Percentiles rank a stretch among this genome's conserved stretches.
Evolutionary conservation across 176 grass and related monocot genomes (phyloP).

Genomic region (Oryza glaberrima): DNA sequence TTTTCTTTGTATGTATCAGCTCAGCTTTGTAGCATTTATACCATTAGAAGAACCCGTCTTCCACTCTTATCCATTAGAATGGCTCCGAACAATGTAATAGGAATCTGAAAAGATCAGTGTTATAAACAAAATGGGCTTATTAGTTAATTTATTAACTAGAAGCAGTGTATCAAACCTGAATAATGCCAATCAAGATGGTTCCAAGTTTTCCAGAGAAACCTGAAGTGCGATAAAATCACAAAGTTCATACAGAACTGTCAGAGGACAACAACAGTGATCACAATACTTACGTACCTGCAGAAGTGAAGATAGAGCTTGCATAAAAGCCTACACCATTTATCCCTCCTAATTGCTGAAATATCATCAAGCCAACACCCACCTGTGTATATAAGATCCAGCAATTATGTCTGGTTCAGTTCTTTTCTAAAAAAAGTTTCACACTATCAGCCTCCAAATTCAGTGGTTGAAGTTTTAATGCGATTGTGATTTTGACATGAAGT

Average conservation of each 20-base stretch:
- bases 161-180: conserved; percentile 59
- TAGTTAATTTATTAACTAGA: conserved; percentile 18
- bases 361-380: conserved; percentile 70
- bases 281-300: conserved; percentile 55
- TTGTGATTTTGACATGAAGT: neutral
- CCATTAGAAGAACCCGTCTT: conserved; percentile 78
- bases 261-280: neutral
- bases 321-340: conserved; percentile 74
- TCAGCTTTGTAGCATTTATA: conserved; percentile 49
- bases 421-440: neutral
- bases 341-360: conserved; percentile 77
- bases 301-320: conserved; percentile 65
- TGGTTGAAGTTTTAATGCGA: neutral
- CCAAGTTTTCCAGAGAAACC: conserved; percentile 69
- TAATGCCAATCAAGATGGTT: conserved; percentile 63
- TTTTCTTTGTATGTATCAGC: conserved; percentile 35
- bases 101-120: conserved; percentile 64
- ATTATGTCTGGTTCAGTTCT: neutral
- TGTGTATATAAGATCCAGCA: conserved; percentile 34
- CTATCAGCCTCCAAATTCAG: conserved; percentile 19
- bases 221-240: conserved; percentile 42
- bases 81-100: conserved; percentile 70
- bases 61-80: conserved; percentile 81
- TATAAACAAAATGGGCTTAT: conserved; percentile 50
- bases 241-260: conserved; percentile 35